Base-by-base conservation (phyloP, 2,329 filamentous ascomycete genomes). In the Xylaria sp. region DNA sequence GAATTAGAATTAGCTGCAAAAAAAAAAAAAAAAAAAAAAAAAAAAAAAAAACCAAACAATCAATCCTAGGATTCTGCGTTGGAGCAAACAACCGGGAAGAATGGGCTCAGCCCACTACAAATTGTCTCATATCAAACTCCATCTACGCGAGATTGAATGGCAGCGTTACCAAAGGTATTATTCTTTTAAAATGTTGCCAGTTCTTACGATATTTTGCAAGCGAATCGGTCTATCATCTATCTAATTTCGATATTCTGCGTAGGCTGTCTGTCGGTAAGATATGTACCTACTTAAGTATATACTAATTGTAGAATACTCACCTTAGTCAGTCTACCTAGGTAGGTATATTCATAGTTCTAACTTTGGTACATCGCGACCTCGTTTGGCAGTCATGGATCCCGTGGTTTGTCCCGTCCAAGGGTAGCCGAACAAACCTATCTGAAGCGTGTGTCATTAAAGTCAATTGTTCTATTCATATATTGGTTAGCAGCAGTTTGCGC, bases 261-360 rank as follows among this genome's bases (percentile, higher is more conserved):
- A 25, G 10, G 25, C 41, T 39, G 23, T 18, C 46, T 28, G 25
- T 31, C 18, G 23, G 56, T 8, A 43, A 46, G 33, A 48, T 58
- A 46, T 48, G 23, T 58, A 46, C 43, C 18, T 54, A 55, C 55
- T 9, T 58, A 31, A 46, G 23, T 58, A 46, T 57, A 33, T 54
- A 55, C 55, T 9, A 25, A 18, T 18, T 46, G 56, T 58, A 28
- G 6, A 28, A 13, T 18, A 28, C 55, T 9, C 15, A 12, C 31
- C 4, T 9, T 36, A 25, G 15, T 28, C 23, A n/a, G 25, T 58
- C 15, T 20, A 23, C 23, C 28, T 28, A 25, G 2, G 3, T 25
- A 28, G 28, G 28, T 28, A 28, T 28, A n/a, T 12, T 20, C 3
- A 6, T n/a, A 46, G 23, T 43, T 46, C 15, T 15, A 23, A 56